phyloP scores from a whole-genome alignment of 2,329 filamentous ascomycete genomes.

The Fusarium sp. region DNA sequence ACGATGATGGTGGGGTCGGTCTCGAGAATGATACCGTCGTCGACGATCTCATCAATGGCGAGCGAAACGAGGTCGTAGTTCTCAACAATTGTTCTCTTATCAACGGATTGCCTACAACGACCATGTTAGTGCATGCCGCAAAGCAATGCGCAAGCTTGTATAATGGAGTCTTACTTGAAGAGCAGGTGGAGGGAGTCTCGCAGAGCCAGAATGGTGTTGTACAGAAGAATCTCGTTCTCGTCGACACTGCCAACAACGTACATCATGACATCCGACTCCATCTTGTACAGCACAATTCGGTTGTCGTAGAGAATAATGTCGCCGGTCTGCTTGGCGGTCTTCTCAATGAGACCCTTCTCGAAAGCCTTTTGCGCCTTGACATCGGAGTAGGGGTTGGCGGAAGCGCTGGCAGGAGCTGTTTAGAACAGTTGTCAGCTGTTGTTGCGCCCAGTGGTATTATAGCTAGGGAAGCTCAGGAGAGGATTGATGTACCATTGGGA shows the following conservation, averaged over 20 bases:
- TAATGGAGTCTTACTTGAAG: slow-evolving; percentile 76
- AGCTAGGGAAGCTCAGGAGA: slow-evolving; percentile 33
- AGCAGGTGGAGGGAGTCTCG: slow-evolving; percentile 90
- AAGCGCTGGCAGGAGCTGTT: slow-evolving; percentile 58
- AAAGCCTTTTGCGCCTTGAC: slow-evolving; percentile 96
- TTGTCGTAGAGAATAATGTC: slow-evolving; percentile 99
- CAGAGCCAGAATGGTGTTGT: slow-evolving; percentile 92
- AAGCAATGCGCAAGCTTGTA: not conserved
- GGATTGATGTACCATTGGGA: slow-evolving; percentile 50
- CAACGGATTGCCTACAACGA: slow-evolving; percentile 81
- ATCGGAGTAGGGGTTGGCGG: slow-evolving; percentile 82
- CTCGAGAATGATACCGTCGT: slow-evolving; percentile 96
- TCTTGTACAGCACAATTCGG: slow-evolving; percentile 96
- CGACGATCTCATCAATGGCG: slow-evolving; percentile 93
- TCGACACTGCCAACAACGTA: slow-evolving; percentile 92
- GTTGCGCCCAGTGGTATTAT: slow-evolving; percentile 41
- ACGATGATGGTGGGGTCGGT: slow-evolving; percentile 96
- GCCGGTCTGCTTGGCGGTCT: slow-evolving; percentile 94
- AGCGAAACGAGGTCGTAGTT: slow-evolving; percentile 98
- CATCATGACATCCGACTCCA: slow-evolving; percentile 95
- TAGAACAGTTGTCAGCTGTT: slow-evolving; percentile 43
- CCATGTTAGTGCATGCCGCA: slow-evolving; percentile 12
- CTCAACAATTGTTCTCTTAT: slow-evolving; percentile 97
- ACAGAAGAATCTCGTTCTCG: slow-evolving; percentile 97
- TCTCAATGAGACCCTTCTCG: slow-evolving; percentile 94